Evolutionary conservation across 169 alveolate species (phyloP), one percentile per base, ranked within the genome.

Genomic region (Cyclospora cayetanensis): DNA sequence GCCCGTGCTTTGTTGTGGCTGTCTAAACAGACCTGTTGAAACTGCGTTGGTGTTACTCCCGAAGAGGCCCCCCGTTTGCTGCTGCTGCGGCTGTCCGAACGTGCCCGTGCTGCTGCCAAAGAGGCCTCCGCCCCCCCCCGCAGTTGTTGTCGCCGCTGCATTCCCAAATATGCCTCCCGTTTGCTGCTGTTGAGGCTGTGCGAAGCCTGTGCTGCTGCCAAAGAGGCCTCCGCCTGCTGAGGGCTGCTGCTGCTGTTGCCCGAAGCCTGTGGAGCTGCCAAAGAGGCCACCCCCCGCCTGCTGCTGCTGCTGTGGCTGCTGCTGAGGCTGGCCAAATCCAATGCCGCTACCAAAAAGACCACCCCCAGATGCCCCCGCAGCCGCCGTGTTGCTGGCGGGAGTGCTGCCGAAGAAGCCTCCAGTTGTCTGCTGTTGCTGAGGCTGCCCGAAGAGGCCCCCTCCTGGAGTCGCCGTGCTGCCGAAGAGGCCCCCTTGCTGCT

Each of bases 401-500:
- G n/a, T 15, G 55, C 70, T n/a, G 52, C 90, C 76, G 37, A 50
- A 52, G 72, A 50, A 35, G 39, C 90, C 70, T 2, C 84, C 90
- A 39, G 65, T 74, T 60, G 43, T n/a, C 31, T 35, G 70, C 77
- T 63, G 91, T 41, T 85, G 90, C 46, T 63, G 86, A 74, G 29
- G 92, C 92, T 87, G 92, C 34, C 92, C 92, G 41, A 87, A 87
- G 25, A 34, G 63, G 39, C 92, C 79, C 22, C 86, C 65, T 1
- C 86, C 86, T 22, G 15, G 35, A 74, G 86, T 41, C n/a, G n/a
- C n/a, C 55, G 55, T 74, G 86, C 42, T 74, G 66, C 86, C 86
- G 18, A 74, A 74, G 39, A 74, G 86, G 65, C 86, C 76, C 20
- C 86, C 86, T 15, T 74, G 43, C 86, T 42, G 65, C 77, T 65